Evolutionary conservation across 495 filamentous ascomycete genomes (phyloP).

Genomic region (Paragyromitra xinjiangensis): DNA sequence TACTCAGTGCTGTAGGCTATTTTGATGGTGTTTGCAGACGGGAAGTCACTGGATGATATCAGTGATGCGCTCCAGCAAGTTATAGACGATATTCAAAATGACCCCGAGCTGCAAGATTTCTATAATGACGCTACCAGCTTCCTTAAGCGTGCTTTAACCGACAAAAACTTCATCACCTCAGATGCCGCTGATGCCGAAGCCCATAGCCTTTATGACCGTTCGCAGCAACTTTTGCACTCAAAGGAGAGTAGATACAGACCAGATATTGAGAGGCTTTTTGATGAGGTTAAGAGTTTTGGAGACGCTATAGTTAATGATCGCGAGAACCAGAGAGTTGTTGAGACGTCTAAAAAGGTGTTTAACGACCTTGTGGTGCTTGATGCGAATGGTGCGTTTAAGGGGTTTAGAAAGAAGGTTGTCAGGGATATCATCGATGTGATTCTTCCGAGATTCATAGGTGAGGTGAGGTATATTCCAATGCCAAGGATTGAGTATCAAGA

Average conservation of each 20-base stretch:
- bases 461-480: constrained; percentile 55
- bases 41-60: constrained; percentile 51
- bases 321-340: constrained; percentile 47
- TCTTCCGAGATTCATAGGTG: constrained; percentile 49
- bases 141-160: constrained; percentile 49
- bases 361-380: constrained; percentile 53
- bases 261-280: constrained; percentile 54
- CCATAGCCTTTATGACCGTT: constrained; percentile 55
- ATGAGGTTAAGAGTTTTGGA: constrained; percentile 42
- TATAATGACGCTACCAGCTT: constrained; percentile 42
- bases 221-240: constrained; percentile 45
- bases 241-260: constrained; percentile 49
- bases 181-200: constrained; percentile 56
- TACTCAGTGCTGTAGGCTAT: constrained; percentile 46
- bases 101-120: constrained; percentile 53
- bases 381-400: constrained; percentile 43
- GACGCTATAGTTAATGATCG: constrained; percentile 53
- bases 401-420: constrained; percentile 48
- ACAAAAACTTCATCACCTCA: constrained; percentile 50
- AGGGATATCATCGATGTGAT: constrained; percentile 53
- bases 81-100: constrained; percentile 50
- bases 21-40: constrained; percentile 55
- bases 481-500: constrained; percentile 57
- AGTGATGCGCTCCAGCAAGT: constrained; percentile 46
- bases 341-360: constrained; percentile 56